phyloP scores from a whole-genome alignment of 2,329 filamentous ascomycete species.

The Stagonosporopsis rhizophila region DNA sequence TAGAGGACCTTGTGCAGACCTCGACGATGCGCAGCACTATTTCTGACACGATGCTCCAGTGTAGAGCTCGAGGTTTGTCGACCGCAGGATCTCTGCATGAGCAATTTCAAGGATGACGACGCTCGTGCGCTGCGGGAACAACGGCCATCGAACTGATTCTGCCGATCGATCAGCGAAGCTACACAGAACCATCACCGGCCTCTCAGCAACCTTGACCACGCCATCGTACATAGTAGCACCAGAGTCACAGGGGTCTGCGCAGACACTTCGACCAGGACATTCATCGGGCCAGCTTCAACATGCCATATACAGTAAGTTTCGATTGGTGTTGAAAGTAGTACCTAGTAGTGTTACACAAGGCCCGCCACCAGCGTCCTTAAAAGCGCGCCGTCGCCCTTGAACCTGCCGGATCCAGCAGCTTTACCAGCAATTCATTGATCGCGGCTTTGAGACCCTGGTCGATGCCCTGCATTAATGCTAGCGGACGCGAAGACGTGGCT shows the following conservation, averaged over 20 bases:
- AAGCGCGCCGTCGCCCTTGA: conserved; percentile 11
- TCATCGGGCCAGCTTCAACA: not conserved
- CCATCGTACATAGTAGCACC: not conserved
- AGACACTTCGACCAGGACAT: not conserved
- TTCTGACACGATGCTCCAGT: not conserved
- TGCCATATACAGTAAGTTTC: conserved; percentile 11
- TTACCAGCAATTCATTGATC: conserved; percentile 1
- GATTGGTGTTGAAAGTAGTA: not conserved
- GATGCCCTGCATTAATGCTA: conserved; percentile 11
- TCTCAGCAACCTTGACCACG: not conserved
- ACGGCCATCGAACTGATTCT: not conserved
- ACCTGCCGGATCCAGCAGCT: conserved; percentile 15
- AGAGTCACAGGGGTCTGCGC: not conserved
- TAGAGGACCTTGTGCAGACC: not conserved
- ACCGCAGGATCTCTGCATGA: not conserved
- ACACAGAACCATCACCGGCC: conserved; percentile 15
- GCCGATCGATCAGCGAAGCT: conserved; percentile 17
- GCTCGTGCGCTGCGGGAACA: conserved; percentile 14
- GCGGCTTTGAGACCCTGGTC: conserved; percentile 6
- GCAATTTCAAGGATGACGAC: conserved; percentile 1
- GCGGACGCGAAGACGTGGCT: not conserved
- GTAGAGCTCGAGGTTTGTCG: not conserved
- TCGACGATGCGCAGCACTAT: not conserved
- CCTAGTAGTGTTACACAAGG: conserved; percentile 19
- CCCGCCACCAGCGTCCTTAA: conserved; percentile 16